Base-by-base conservation (phyloP, 2,329 filamentous ascomycete species). In the Neurospora sp. region DNA sequence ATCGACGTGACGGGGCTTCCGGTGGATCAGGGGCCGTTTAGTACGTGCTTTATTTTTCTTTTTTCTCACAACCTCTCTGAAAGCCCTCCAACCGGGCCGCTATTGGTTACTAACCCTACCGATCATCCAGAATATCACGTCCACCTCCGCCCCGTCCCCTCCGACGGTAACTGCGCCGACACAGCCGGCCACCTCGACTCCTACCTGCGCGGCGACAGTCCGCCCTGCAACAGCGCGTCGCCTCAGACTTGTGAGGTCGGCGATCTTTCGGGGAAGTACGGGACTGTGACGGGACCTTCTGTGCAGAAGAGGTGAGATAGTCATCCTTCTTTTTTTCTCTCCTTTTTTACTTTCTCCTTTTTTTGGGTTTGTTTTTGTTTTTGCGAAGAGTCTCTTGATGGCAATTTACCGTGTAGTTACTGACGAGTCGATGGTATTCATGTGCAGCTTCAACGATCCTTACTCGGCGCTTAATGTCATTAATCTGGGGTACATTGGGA, bases 221-320 rank as follows among this genome's bases (percentile, higher is more conserved):
- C 83, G 28, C 74, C 82, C 2, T 90, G 88, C 76, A 80, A 88
- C 72, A 66, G 76, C 11, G 74, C 77, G 15, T 73, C 78, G 36
- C 87, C 86, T 1, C 76, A 83, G 71, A 85, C 83, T 19, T 90
- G 88, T 76, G 83, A 90, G 77, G 82, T 87, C 5, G 88, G 88
- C 67, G 88, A 90, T 76, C 78, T 89, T 38, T 81, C 83, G 39
- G 88, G 87, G 69, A 90, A 90, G 77, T 82, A 88, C 72, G 86
- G 85, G 38, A 80, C 81, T 58, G 81, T 86, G n/a, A 58, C 40
- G 4, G 75, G 72, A 76, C 74, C 43, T 72, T 75, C 67, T 33
- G 72, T 70, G 17, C 39, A 69, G 62, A 75, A 75, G 70, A 70
- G 62, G 74, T 76, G 66, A 73, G 73, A 67, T 67, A 70, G 19